phyloP scores from a whole-genome alignment of 2,329 filamentous ascomycete genomes.

The Stagonosporopsis vannaccii region DNA sequence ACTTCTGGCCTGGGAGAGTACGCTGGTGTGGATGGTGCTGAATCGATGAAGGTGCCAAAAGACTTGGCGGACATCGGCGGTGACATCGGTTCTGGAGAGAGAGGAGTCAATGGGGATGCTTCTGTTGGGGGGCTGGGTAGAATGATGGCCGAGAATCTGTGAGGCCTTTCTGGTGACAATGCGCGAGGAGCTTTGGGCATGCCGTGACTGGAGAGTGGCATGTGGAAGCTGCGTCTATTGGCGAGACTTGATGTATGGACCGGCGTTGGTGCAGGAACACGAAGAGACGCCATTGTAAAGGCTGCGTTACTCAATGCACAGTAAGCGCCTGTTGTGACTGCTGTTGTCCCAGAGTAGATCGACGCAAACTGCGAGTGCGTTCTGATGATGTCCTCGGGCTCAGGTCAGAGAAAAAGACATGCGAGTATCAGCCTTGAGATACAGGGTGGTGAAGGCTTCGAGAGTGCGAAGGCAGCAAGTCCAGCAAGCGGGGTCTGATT shows the following conservation, averaged over 20 bases:
- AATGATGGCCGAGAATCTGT: conserved; percentile 38
- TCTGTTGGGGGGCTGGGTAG: conserved; percentile 24
- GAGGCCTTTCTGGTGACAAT: conserved; percentile 37
- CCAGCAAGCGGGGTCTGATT: conserved; percentile 23
- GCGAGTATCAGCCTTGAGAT: conserved; percentile 8
- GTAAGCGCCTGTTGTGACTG: conserved; percentile 18
- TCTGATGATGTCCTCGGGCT: conserved; percentile 2
- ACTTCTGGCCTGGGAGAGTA: conserved; percentile 39
- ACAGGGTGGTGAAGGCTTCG: conserved; percentile 9
- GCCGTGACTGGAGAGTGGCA: conserved; percentile 43
- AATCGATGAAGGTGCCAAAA: conserved; percentile 48
- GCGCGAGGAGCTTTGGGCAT: conserved; percentile 43
- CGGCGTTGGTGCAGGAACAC: conserved; percentile 33
- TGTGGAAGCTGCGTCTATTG: conserved; percentile 30
- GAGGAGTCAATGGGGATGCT: conserved; percentile 31
- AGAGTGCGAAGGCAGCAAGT: conserved; percentile 27
- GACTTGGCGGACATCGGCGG: conserved; percentile 48
- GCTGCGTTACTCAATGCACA: conserved; percentile 15
- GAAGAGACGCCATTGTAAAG: conserved; percentile 30
- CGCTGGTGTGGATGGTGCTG: conserved; percentile 48
- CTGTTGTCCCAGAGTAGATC: conserved; percentile 5
- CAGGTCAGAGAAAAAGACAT: conserved; percentile 3
- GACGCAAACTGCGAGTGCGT: conserved; percentile 4
- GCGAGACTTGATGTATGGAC: conserved; percentile 29
- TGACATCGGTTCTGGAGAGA: conserved; percentile 36